phyloP scores from a whole-genome alignment of 441 rosid species.

The Biscutella auriculata region DNA sequence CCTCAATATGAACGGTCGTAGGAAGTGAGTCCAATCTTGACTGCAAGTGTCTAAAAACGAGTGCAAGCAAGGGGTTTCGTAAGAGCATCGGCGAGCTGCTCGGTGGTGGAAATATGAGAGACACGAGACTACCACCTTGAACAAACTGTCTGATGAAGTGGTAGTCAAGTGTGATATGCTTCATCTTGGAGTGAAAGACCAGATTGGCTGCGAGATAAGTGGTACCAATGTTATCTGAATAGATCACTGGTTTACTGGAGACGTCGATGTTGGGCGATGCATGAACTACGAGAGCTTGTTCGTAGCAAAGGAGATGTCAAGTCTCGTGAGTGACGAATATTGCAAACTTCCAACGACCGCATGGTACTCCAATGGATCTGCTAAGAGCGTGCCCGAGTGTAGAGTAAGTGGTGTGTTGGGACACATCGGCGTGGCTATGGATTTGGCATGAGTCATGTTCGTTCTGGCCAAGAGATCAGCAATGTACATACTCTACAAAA shows the following conservation, averaged over 20 bases:
- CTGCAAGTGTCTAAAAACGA: background rate
- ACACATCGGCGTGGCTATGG: no score
- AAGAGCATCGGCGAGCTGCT: background rate
- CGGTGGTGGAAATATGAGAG: background rate
- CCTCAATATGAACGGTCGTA: background rate
- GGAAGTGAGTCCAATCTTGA: background rate
- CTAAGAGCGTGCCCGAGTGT: no score
- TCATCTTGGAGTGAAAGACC: background rate
- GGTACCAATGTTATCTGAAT: background rate
- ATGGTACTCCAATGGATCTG: no score
- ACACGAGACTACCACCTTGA: background rate
- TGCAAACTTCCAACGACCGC: no score
- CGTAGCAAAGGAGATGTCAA: no score
- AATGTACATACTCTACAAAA: no score
- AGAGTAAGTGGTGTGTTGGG: no score
- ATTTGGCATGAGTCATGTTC: no score
- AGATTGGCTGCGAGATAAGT: background rate
- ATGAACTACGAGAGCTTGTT: no score
- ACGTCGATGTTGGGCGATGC: no score
- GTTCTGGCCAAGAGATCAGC: no score
- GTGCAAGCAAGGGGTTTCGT: background rate
- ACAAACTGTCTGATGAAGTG: background rate
- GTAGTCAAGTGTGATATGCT: background rate
- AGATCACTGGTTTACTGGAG: background rate
- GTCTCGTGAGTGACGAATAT: no score